phyloP scores from a whole-genome alignment of 257 asterid genomes.

The Apocynum venetum region DNA sequence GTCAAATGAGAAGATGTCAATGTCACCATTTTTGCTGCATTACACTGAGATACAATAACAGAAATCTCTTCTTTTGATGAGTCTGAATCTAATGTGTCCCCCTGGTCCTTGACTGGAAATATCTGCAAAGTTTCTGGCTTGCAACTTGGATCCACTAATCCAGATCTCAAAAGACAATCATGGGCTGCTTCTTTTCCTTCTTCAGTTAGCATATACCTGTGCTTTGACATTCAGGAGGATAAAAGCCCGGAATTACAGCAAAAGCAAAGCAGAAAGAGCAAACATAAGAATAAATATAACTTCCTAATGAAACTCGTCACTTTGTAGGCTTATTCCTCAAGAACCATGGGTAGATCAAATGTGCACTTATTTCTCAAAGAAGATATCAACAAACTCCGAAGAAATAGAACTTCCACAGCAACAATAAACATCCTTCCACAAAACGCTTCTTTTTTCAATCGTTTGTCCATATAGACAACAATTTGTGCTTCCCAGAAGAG shows the following conservation, averaged over 20 bases:
- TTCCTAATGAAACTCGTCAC: neutral
- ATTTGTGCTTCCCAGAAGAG: neutral
- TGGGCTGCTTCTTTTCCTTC: slow-evolving; percentile 86
- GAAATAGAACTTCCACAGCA: neutral
- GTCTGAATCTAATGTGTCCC: slow-evolving; percentile 26
- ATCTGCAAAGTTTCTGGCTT: slow-evolving; percentile 23
- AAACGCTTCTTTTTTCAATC: neutral
- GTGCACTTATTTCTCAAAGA: neutral
- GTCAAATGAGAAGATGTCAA: slow-evolving; percentile 28
- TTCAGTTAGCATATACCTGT: slow-evolving; percentile 92
- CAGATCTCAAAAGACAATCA: slow-evolving; percentile 79
- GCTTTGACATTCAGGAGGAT: slow-evolving; percentile 2
- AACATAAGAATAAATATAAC: neutral
- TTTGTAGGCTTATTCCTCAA: neutral
- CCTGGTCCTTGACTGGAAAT: slow-evolving; percentile 34
- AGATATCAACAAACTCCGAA: neutral
- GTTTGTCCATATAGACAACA: neutral
- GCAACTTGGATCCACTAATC: slow-evolving; percentile 38
- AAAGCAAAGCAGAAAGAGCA: neutral
- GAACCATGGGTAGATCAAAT: neutral
- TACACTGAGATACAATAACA: slow-evolving; percentile 29
- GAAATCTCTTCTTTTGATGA: slow-evolving; percentile 23
- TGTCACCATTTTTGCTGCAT: slow-evolving; percentile 34
- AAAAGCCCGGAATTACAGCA: neutral
- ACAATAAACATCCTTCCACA: neutral